Evolutionary conservation across 345 rosid genomes (phyloP), one percentile per base, ranked within the genome.

Genomic region (Melaleuca alternifolia): DNA sequence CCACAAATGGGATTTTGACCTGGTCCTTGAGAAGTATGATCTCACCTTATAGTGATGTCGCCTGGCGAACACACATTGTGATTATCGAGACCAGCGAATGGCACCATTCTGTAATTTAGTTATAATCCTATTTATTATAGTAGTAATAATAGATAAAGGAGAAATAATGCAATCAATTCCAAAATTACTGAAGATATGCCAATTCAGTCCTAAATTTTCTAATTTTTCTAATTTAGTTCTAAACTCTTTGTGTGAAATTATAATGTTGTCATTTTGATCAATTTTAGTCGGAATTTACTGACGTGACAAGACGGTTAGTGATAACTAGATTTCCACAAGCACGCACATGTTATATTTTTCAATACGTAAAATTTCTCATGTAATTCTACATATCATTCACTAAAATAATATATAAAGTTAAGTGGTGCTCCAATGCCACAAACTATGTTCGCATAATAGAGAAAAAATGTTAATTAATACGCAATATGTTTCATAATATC

Each of bases 201-300:
- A n/a, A 59, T 26, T 59, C 3, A 59, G n/a, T n/a, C n/a, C 2
- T 23, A 57, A 11, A 26, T 10, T 11, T 0, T 5, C 10, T 5
- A 59, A 59, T 26, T 26, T 59, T n/a, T 7, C 1, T 7, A n/a
- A 26, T 57, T 26, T 59, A 59, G 13, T 59, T 26, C 12, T 11
- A 59, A 26, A n/a, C n/a, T 26, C 3, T 59, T 59, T 59, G 15
- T 13, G 3, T 1, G 0, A 3, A n/a, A 4, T 59, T 59, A 11
- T 33, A 6, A 59, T 26, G 24, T 59, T 26, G 28, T 10, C 2
- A 5, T 26, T 57, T 4, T 3, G 0, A 3, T 57, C 0, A 26
- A 2, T 26, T 57, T 57, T 26, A 11, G 2, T 6, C 0, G 1
- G 28, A 26, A 59, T 26, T 59, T 11, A 59, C 7, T 0, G 0